Evolutionary conservation across 75 land plant genomes (phyloP).

Genomic region (Pinus albicaulis): DNA sequence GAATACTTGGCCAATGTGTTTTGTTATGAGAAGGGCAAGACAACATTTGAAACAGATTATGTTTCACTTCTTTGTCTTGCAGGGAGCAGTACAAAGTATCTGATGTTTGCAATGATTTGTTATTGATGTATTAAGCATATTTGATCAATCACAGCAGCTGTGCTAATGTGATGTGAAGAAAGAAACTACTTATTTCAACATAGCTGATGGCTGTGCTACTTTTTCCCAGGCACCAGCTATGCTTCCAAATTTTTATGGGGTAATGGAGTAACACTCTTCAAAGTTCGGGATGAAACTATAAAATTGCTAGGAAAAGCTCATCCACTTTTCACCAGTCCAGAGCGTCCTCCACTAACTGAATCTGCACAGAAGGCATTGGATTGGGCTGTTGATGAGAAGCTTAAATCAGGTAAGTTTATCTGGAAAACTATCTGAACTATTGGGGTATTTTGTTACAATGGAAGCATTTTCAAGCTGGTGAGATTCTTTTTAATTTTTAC

Average conservation of each 20-base stretch:
- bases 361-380: slow-evolving; percentile 80
- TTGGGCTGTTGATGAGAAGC: slow-evolving; percentile 76
- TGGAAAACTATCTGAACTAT: not conserved
- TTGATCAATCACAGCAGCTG: not conserved
- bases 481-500: not conserved
- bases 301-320: slow-evolving; percentile 68
- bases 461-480: not conserved
- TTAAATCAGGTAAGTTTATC: slow-evolving; percentile 57
- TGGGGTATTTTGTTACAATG: not conserved
- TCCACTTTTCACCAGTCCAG: slow-evolving; percentile 57
- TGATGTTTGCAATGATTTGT: not conserved
- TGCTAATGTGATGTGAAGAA: not conserved
- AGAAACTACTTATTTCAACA: not conserved
- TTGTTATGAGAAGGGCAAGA: not conserved
- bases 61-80: not conserved
- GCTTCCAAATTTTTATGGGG: slow-evolving; percentile 74
- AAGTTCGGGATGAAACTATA: slow-evolving; percentile 64
- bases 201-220: not conserved
- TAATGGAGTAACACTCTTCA: slow-evolving; percentile 71
- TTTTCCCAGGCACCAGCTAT: slow-evolving; percentile 64
- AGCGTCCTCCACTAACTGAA: slow-evolving; percentile 75
- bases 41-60: no score
- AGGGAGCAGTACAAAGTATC: not conserved
- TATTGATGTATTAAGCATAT: not conserved
- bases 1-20: not conserved